phyloP scores from a whole-genome alignment of 257 asterid genomes.

The Mitragyna speciosa region DNA sequence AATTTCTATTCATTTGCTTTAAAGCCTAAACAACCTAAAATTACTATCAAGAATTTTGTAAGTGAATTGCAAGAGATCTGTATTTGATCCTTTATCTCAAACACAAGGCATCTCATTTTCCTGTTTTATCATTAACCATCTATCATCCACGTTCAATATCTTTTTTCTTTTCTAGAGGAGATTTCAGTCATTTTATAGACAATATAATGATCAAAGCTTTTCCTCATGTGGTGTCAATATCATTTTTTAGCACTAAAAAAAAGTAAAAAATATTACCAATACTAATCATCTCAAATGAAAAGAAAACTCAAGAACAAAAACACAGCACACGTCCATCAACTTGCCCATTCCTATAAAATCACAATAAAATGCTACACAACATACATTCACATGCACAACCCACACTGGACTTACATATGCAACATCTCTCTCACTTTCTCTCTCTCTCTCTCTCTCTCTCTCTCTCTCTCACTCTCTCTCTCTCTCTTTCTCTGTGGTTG shows the following conservation, averaged over 20 bases:
- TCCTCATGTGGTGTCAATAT: not conserved
- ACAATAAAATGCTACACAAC: not conserved
- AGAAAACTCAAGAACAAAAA: not conserved
- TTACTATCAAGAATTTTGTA: too few species aligned
- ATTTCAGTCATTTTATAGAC: not conserved
- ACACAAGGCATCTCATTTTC: too few species aligned
- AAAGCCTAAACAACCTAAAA: too few species aligned
- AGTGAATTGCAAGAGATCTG: too few species aligned
- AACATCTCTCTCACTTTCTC: constrained; percentile 4
- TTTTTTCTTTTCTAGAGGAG: not conserved
- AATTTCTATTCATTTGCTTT: too few species aligned
- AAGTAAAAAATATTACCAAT: too few species aligned
- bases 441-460: not conserved
- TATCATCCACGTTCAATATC: too few species aligned
- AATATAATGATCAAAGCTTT: not conserved
- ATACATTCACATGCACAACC: not conserved
- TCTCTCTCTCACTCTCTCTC: too few species aligned
- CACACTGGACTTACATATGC: not conserved
- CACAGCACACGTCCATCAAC: constrained; percentile 11
- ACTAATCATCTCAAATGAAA: not conserved
- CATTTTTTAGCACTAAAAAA: not conserved
- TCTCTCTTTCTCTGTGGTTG: too few species aligned
- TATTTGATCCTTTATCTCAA: too few species aligned
- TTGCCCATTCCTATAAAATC: constrained; percentile 4
- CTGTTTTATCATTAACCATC: too few species aligned